A percentile compares a stretch with the other conserved stretches of the same genome.
Conservation (phyloP, 345 rosid genomes). For the Mangifera indica region DNA sequence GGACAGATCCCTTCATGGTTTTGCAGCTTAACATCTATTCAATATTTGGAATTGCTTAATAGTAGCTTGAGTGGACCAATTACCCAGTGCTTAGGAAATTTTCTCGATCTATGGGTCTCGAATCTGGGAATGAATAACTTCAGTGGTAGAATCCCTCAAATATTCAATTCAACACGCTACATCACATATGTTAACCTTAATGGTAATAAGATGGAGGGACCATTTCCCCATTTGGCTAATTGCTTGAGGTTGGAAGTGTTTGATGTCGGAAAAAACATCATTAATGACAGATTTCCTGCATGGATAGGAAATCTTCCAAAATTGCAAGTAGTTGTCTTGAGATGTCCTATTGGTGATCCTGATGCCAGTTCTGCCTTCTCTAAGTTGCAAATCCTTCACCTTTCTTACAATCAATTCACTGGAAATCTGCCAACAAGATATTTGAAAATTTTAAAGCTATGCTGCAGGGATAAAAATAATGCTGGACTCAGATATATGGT, state of each 20-base stretch:
- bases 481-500: too few relatives aligned
- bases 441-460: conserved; percentile 3
- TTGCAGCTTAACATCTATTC: background rate
- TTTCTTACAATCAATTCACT: conserved; percentile 7
- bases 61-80: conserved; percentile 31
- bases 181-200: background rate
- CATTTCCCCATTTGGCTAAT: conserved; percentile 13
- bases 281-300: too few relatives aligned
- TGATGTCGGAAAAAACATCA: too few relatives aligned
- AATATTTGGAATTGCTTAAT: conserved; percentile 22
- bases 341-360: background rate
- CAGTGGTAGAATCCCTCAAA: background rate
- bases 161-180: background rate
- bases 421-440: conserved; percentile 2
- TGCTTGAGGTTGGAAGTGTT: background rate
- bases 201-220: conserved; percentile 12
- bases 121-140: conserved; percentile 26
- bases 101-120: background rate
- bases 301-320: background rate
- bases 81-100: conserved; percentile 25
- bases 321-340: conserved; percentile 5
- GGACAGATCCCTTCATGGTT: conserved; percentile 4
- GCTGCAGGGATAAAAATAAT: background rate
- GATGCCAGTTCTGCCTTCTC: background rate
- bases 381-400: conserved; percentile 2